Evolutionary conservation across 805 yeast species (phyloP).

Genomic region (Torulaspora microellipsoides): DNA sequence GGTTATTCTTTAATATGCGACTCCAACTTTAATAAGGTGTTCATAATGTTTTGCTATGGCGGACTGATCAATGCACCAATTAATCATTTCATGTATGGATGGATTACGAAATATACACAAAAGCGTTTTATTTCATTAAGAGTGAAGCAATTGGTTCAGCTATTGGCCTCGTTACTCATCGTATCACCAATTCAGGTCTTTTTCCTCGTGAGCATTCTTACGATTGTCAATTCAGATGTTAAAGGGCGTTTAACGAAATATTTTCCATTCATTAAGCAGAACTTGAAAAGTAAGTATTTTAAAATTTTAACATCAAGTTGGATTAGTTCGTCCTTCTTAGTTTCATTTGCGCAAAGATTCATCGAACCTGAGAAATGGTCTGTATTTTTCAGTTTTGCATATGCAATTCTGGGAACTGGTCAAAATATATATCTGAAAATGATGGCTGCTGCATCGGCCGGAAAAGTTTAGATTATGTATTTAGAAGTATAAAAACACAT

Average conservation of each 20-base stretch:
- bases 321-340: conserved; percentile 18
- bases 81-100: conserved; percentile 20
- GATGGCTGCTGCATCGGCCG: background rate
- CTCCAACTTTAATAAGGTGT: conserved; percentile 11
- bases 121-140: conserved; percentile 6
- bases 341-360: conserved; percentile 21
- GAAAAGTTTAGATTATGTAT: background rate
- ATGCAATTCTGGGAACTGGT: conserved; percentile 19
- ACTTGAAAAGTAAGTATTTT: conserved; percentile 12
- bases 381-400: conserved; percentile 25
- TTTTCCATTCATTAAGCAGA: conserved; percentile 7
- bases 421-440: conserved; percentile 24
- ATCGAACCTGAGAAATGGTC: conserved; percentile 25
- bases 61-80: conserved; percentile 25
- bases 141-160: conserved; percentile 17
- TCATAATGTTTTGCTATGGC: conserved; percentile 22
- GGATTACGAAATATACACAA: conserved; percentile 15
- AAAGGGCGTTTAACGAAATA: conserved; percentile 5
- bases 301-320: conserved; percentile 20
- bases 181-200: conserved; percentile 24
- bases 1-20: conserved; percentile 1
- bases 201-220: conserved; percentile 15
- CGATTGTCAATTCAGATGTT: conserved; percentile 15
- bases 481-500: background rate
- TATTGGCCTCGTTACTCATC: conserved; percentile 17